A percentile compares a stretch with the other conserved stretches of the same genome.
Conservation (phyloP, 768 basidiomycete species). For the Boletus sp. region DNA sequence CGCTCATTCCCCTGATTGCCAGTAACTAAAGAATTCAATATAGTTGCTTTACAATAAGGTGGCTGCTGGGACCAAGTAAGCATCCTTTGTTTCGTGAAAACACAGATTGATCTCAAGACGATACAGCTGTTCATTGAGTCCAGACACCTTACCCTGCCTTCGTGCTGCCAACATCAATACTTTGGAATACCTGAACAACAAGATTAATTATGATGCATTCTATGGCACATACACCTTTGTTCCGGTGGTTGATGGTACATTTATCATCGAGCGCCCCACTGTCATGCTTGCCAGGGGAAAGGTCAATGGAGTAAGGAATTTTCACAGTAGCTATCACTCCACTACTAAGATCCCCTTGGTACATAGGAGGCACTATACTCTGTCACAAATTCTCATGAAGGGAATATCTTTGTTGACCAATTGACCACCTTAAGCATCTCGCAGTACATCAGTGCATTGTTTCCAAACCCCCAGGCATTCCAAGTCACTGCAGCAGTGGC, state of each 20-base stretch:
- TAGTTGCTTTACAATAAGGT: slow-evolving; percentile 3
- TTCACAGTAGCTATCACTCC: not conserved
- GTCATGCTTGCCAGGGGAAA: not conserved
- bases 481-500: not conserved
- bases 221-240: slow-evolving; percentile 7
- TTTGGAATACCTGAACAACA: not conserved
- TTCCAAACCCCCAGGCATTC: not conserved
- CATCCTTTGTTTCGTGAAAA: no score
- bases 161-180: not conserved
- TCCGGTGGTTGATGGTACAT: slow-evolving; percentile 6
- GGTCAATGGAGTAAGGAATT: slow-evolving; percentile 5
- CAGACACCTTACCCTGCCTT: slow-evolving; percentile 6
- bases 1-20: not conserved
- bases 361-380: slow-evolving; percentile 2
- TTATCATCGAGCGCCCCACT: slow-evolving; percentile 4
- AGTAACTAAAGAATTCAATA: not conserved
- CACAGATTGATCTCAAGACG: not conserved
- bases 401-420: not conserved
- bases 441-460: slow-evolving; percentile 1
- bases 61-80: not conserved
- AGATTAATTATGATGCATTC: not conserved
- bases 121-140: not conserved
- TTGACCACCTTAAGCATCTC: not conserved
- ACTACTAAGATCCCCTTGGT: not conserved
- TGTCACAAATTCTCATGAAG: slow-evolving; percentile 4